Percentiles rank a stretch among this genome's conserved stretches.
Conservation (phyloP, 2,329 filamentous ascomycete species). For the Sporothrix humicola region DNA sequence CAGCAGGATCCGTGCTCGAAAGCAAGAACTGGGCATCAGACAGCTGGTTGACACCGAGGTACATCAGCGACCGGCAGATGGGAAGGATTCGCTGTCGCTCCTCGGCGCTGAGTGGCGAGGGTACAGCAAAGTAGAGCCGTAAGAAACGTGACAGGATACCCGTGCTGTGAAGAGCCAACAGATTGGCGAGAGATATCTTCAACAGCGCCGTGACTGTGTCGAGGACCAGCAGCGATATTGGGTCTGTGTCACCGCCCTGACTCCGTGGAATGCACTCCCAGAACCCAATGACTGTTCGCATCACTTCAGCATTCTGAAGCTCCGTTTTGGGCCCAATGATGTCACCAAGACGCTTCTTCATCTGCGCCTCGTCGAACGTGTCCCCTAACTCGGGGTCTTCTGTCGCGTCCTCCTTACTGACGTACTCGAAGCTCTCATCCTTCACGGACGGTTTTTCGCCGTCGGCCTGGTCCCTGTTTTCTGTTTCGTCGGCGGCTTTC, state of each 20-base stretch:
- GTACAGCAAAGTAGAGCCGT: constrained; percentile 62
- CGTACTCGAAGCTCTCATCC: constrained; percentile 18
- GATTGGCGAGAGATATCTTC: constrained; percentile 69
- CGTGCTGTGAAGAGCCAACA: constrained; percentile 72
- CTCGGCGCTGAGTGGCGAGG: constrained; percentile 56
- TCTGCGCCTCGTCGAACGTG: constrained; percentile 34
- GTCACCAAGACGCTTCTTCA: constrained; percentile 52
- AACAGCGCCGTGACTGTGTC: constrained; percentile 65
- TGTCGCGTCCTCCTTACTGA: constrained; percentile 5
- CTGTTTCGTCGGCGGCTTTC: not conserved
- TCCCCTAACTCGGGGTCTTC: constrained; percentile 29
- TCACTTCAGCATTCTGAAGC: constrained; percentile 67
- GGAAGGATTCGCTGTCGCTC: constrained; percentile 67
- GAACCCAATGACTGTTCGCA: constrained; percentile 65
- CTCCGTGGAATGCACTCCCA: constrained; percentile 66
- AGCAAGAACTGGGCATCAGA: constrained; percentile 80
- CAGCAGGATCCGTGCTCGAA: constrained; percentile 56
- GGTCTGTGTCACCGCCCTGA: constrained; percentile 46
- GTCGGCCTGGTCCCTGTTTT: not conserved
- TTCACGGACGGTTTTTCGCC: not conserved
- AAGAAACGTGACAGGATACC: constrained; percentile 72
- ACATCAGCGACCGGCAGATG: constrained; percentile 72
- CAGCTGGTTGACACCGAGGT: constrained; percentile 78
- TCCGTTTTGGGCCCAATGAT: constrained; percentile 58
- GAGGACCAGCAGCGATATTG: constrained; percentile 68